Conservation (phyloP, 257 asterid genomes). For the Capsicum pubescens region DNA sequence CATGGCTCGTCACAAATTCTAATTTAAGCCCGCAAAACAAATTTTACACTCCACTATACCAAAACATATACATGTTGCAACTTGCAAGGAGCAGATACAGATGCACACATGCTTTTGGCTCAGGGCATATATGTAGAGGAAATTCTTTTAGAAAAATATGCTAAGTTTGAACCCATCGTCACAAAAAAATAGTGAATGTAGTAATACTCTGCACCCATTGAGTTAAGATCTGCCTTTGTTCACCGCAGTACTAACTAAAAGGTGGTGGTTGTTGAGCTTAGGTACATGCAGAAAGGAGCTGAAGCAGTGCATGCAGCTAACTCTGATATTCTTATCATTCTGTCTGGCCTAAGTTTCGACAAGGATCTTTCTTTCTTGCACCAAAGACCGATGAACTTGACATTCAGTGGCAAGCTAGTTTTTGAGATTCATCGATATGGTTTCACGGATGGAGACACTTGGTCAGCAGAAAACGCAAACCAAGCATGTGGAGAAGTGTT, state of each 20-base stretch:
- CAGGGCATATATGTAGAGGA: not conserved
- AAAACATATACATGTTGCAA: not conserved
- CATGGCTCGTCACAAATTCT: not conserved
- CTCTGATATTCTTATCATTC: slow-evolving; percentile 68
- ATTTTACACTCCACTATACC: not conserved
- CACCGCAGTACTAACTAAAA: not conserved
- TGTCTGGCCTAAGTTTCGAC: slow-evolving; percentile 77
- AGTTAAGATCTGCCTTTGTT: not conserved
- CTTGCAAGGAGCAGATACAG: too few relatives aligned
- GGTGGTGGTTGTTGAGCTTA: slow-evolving; percentile 18
- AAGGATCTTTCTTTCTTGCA: slow-evolving; percentile 70
- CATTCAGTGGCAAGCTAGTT: slow-evolving; percentile 66
- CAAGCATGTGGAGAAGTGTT: slow-evolving; percentile 74
- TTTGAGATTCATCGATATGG: slow-evolving; percentile 91
- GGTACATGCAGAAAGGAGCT: slow-evolving; percentile 89
- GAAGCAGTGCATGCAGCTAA: slow-evolving; percentile 89
- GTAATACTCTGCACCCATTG: not conserved
- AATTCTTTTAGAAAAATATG: too few relatives aligned
- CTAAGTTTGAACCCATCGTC: not conserved
- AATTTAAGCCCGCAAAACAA: not conserved
- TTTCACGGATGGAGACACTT: slow-evolving; percentile 70
- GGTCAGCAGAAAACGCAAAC: slow-evolving; percentile 74
- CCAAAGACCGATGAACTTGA: slow-evolving; percentile 50
- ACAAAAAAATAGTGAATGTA: not conserved
- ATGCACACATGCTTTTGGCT: too few relatives aligned